These are phyloP conservation scores for Aegilops umbellulata DNA, from an alignment of 176 grass and related monocot species.

Conservation along the genomic window DNA sequence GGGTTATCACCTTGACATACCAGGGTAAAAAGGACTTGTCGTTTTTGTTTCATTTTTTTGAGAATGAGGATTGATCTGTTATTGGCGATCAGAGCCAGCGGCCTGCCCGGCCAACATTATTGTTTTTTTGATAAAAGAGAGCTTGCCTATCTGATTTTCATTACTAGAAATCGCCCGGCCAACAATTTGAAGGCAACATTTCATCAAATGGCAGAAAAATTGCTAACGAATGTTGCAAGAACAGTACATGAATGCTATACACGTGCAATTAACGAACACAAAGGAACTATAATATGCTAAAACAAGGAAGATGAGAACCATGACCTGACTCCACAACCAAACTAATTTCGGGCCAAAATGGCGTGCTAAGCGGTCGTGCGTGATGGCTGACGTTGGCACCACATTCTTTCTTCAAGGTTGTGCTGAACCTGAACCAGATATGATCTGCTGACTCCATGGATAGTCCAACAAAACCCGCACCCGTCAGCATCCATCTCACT, in stretches of 20 bases:
- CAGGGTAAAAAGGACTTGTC: too few species aligned
- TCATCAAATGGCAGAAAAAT: not conserved
- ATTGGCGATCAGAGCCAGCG: too few species aligned
- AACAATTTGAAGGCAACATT: too few species aligned
- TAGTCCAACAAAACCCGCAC: not conserved
- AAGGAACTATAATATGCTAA: not conserved
- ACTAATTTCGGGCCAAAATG: not conserved
- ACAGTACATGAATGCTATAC: not conserved
- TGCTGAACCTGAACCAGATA: not conserved
- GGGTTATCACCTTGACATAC: too few species aligned
- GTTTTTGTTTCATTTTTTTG: too few species aligned
- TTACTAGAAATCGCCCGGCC: too few species aligned
- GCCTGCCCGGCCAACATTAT: too few species aligned
- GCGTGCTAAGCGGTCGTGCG: not conserved
- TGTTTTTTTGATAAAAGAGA: too few species aligned
- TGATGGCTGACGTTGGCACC: not conserved
- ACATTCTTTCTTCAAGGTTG: not conserved
- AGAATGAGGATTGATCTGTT: too few species aligned
- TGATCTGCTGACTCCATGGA: not conserved
- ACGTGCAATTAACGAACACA: not conserved
- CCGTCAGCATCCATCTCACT: not conserved
- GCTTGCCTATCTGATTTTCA: too few species aligned
- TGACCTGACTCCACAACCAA: not conserved
- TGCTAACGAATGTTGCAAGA: not conserved
- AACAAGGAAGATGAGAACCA: not conserved